phyloP scores from a whole-genome alignment of 352 stramenopile genomes.

The Phytophthora quininea region DNA sequence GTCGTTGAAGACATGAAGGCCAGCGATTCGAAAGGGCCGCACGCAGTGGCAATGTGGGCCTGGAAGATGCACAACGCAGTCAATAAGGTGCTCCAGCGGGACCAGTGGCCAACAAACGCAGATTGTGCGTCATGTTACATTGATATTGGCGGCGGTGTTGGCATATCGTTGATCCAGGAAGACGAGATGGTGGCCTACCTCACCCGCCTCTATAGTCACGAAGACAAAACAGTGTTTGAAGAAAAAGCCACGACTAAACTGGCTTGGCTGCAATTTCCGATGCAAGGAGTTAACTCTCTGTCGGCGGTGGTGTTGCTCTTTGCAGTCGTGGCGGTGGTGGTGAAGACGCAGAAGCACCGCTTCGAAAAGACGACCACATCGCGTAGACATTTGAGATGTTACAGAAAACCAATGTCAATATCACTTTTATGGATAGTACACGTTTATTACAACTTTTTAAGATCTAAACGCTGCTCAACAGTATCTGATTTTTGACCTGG shows the following conservation, averaged over 20 bases:
- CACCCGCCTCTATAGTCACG: slow-evolving; percentile 20
- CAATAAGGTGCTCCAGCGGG: slow-evolving; percentile 66
- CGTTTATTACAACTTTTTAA: background rate
- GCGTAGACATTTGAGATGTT: slow-evolving; percentile 8
- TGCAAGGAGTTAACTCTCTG: slow-evolving; percentile 37
- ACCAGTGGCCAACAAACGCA: slow-evolving; percentile 51
- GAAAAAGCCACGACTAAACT: slow-evolving; percentile 9
- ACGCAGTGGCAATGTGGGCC: slow-evolving; percentile 64
- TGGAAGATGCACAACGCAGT: slow-evolving; percentile 82
- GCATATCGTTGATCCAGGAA: slow-evolving; percentile 36
- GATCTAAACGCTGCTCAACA: background rate
- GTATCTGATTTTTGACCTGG: background rate
- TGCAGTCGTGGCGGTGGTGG: slow-evolving; percentile 15
- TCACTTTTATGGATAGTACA: background rate
- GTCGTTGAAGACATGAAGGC: slow-evolving; percentile 44
- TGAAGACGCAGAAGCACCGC: slow-evolving; percentile 28
- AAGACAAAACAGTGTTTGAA: slow-evolving; percentile 28
- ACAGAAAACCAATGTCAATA: background rate
- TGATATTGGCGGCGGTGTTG: slow-evolving; percentile 20
- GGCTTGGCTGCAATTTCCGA: slow-evolving; percentile 13
- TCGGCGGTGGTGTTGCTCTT: slow-evolving; percentile 27
- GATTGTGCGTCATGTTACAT: slow-evolving; percentile 56
- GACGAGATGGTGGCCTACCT: slow-evolving; percentile 24
- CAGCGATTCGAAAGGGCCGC: slow-evolving; percentile 41
- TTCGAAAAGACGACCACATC: slow-evolving; percentile 18